Evolutionary conservation across 140 eudicot genomes (phyloP), one percentile per base, ranked within the genome.

Genomic region (Ambrosia hybrid): DNA sequence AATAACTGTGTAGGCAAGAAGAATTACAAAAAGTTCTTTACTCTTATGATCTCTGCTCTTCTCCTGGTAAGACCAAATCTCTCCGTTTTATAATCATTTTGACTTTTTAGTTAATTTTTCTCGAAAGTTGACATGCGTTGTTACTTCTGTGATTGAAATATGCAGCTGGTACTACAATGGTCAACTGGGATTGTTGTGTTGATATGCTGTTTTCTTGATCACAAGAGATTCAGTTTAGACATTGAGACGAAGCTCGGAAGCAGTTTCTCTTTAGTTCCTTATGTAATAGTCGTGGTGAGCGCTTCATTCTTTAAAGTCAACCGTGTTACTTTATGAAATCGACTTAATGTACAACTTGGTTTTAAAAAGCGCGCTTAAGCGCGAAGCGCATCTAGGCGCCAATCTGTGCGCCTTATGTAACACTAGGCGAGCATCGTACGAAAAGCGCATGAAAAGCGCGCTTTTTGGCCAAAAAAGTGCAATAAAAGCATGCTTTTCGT

Each of bases 141-240:
- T 87, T 78, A 82, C 45, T 76, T 68, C 58, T 81, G 83, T 66
- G 77, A 14, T 85, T 87, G 89, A 78, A 76, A 65, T 80, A 79
- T 84, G 90, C 86, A 90, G 99, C 96, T 94, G 76, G 85, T 94
- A 79, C 96, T 94, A 86, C 99, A 94, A 64, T 94, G 99, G 99
- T 91, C 97, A 56, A 91, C 96, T 41, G 99, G 99, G 67, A 94
- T 94, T 71, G 87, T 94, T 53, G 99, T 94, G 41, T 82, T 94
- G 65, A 74, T 94, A 70, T 80, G 87, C 83, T 90, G 97, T 82
- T 86, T 91, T 59, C 90, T 94, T 53, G 94, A 94, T 81, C 89
- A 74, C 73, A 88, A 94, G 82, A 72, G 74, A 73, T 88, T 90
- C 77, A 73, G 80, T 43, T 38, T 55, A 13, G 97, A 94, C 60